phyloP scores from a whole-genome alignment of 2,329 filamentous ascomycete species.

The Colletotrichum caudatum region DNA sequence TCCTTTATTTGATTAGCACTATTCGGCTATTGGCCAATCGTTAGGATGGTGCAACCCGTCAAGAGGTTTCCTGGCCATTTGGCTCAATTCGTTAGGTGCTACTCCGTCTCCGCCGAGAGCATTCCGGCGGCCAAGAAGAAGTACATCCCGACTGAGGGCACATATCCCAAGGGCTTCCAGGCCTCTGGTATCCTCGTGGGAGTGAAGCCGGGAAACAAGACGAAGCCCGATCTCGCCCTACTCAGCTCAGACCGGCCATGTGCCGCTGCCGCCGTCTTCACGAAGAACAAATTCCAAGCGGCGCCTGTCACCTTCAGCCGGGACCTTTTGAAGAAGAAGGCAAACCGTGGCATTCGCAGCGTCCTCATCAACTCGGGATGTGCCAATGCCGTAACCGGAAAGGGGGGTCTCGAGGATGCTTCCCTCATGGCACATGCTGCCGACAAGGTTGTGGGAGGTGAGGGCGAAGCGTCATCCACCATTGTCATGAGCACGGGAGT shows the following conservation, averaged over 20 bases:
- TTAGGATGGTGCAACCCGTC: conserved; percentile 39
- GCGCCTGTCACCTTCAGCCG: conserved; percentile 91
- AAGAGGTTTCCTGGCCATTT: conserved; percentile 40
- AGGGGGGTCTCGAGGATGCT: conserved; percentile 89
- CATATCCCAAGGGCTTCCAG: conserved; percentile 90
- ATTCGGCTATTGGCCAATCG: conserved; percentile 14
- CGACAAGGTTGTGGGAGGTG: conserved; percentile 69
- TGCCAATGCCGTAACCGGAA: conserved; percentile 96
- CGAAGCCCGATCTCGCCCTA: conserved; percentile 89
- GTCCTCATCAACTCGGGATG: conserved; percentile 96
- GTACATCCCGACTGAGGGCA: conserved; percentile 86
- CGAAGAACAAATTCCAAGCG: conserved; percentile 97
- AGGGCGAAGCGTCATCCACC: conserved; percentile 64
- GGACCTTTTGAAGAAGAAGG: conserved; percentile 74
- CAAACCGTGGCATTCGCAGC: conserved; percentile 78
- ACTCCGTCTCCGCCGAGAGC: conserved; percentile 70
- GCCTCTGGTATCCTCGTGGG: conserved; percentile 91
- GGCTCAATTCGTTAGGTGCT: conserved; percentile 56
- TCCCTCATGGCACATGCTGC: conserved; percentile 83
- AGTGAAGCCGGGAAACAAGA: conserved; percentile 92
- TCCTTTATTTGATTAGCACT: neutral
- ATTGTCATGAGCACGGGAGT: conserved; percentile 99
- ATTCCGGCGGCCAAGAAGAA: conserved; percentile 87
- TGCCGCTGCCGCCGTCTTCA: conserved; percentile 92
- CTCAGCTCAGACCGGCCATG: conserved; percentile 89